These are phyloP conservation scores for Stereocaulon alpinum DNA, from an alignment of 495 filamentous ascomycete species.

Conservation along the genomic window DNA sequence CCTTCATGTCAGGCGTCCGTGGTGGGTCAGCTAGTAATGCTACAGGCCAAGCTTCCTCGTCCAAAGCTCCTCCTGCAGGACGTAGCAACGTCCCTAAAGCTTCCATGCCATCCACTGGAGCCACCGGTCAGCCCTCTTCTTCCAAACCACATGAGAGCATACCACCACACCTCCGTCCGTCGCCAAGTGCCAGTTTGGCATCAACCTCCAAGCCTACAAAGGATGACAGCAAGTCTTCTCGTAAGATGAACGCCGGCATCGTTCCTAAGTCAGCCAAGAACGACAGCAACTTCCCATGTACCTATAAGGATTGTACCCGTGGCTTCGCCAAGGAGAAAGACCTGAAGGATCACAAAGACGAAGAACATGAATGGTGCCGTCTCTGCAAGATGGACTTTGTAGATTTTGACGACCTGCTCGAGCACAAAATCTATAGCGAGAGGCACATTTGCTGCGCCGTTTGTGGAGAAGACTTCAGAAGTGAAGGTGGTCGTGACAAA, in stretches of 20 bases:
- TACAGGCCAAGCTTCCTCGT: neutral
- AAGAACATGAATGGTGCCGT: conserved; percentile 40
- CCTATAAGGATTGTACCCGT: conserved; percentile 48
- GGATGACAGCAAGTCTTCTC: neutral
- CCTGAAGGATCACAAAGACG: conserved; percentile 40
- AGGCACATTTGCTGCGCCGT: conserved; percentile 41
- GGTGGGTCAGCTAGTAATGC: neutral
- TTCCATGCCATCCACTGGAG: neutral
- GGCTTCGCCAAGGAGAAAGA: conserved; percentile 43
- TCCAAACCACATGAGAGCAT: neutral
- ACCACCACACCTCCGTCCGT: neutral
- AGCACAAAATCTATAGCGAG: conserved; percentile 33
- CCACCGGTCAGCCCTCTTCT: neutral
- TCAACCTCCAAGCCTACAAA: neutral
- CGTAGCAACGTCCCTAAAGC: neutral
- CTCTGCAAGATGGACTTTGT: conserved; percentile 41
- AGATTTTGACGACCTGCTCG: conserved; percentile 31
- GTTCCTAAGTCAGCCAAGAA: conserved; percentile 13
- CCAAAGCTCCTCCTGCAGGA: neutral
- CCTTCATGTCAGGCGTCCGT: neutral
- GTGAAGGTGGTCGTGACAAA: conserved; percentile 32
- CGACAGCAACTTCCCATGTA: conserved; percentile 41
- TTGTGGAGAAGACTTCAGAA: conserved; percentile 42
- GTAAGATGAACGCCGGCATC: conserved; percentile 9
- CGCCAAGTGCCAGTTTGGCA: neutral